Base-by-base conservation (phyloP, 441 rosid species). In the Cnidoscolus chayamansa region DNA sequence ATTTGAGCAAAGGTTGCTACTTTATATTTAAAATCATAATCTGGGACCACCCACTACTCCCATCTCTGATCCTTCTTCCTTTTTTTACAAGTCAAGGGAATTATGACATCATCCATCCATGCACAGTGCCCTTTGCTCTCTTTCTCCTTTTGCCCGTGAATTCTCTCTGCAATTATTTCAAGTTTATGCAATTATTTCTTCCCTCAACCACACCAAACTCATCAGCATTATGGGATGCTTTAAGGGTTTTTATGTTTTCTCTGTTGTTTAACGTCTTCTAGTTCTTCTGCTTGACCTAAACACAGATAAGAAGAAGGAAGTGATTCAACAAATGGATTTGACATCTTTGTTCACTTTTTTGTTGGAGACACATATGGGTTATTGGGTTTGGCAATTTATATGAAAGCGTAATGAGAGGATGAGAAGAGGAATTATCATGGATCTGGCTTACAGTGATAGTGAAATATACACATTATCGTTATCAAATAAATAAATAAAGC, bases 31-130 rank as follows among this genome's bases (percentile, higher is more conserved):
- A 12, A 5, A 9, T 16, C 40, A 68, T 45, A 63, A 30, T 72
- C 55, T 63, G 69, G 80, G 76, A 20, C 81, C 72, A 32, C 74
- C 60, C 60, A 59, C 40, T 19, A 15, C 9, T 13, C 0, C 55
- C 17, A 15, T 35, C 40, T 51, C 16, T 4, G 16, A 53, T 53
- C 7, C 56, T 53, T 3, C 16, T 6, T 13, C 19, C 35, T 12
- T 35, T 60, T 4, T 13, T 1, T 10, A 59, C 50, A 16, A 65
- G 56, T 59, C 40, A 58, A n/a, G 60, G 65, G 61, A 63, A 48
- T 54, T 40, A 16, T 53, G 61, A 10, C 32, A 57, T 48, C 35
- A 13, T 60, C 19, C 69, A 60, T 70, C 47, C 4, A 5, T 48
- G 10, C 48, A 55, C 30, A 2, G 31, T 10, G 63, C 0, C 45